Percentiles rank a stretch among this genome's conserved stretches.
phyloP scores from a whole-genome alignment of 2,329 filamentous ascomycete genomes.

The Cladosporium sp. region DNA sequence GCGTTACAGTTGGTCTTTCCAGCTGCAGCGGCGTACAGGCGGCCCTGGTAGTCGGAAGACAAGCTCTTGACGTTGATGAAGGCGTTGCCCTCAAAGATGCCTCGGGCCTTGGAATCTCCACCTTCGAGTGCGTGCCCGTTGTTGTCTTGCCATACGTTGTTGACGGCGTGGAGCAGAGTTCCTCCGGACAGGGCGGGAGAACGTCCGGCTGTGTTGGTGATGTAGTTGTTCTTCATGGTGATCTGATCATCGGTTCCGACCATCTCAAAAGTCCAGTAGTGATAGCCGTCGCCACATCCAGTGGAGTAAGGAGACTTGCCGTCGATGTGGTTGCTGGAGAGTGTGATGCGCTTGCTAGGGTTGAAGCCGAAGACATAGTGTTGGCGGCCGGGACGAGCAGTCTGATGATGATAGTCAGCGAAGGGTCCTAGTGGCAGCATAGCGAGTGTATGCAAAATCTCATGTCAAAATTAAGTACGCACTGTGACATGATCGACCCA shows the following conservation, averaged over 20 bases:
- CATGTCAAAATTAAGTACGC: neutral
- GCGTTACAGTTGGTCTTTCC: neutral
- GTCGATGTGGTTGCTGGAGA: slow-evolving; percentile 33
- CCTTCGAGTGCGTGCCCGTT: slow-evolving; percentile 59
- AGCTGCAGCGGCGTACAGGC: neutral
- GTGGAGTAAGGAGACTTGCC: slow-evolving; percentile 30
- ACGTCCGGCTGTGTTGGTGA: slow-evolving; percentile 25
- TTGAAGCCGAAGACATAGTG: slow-evolving; percentile 50
- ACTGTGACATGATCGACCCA: slow-evolving; percentile 36
- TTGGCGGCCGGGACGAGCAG: slow-evolving; percentile 37
- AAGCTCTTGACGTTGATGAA: slow-evolving; percentile 5
- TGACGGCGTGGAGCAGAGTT: slow-evolving; percentile 60
- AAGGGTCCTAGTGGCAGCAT: neutral
- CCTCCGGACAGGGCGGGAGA: slow-evolving; percentile 52
- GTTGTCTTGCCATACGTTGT: slow-evolving; percentile 61
- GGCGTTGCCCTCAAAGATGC: slow-evolving; percentile 24
- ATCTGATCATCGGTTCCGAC: slow-evolving; percentile 29
- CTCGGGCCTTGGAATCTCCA: slow-evolving; percentile 32
- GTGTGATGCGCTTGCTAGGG: slow-evolving; percentile 26
- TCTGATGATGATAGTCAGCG: slow-evolving; percentile 36
- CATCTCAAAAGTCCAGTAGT: slow-evolving; percentile 32
- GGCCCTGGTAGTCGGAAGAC: neutral
- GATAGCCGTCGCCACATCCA: slow-evolving; percentile 29
- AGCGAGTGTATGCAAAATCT: neutral
- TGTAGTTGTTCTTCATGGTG: slow-evolving; percentile 33